Conservation (phyloP, 345 rosid genomes). For the Salix arbutifolia region DNA sequence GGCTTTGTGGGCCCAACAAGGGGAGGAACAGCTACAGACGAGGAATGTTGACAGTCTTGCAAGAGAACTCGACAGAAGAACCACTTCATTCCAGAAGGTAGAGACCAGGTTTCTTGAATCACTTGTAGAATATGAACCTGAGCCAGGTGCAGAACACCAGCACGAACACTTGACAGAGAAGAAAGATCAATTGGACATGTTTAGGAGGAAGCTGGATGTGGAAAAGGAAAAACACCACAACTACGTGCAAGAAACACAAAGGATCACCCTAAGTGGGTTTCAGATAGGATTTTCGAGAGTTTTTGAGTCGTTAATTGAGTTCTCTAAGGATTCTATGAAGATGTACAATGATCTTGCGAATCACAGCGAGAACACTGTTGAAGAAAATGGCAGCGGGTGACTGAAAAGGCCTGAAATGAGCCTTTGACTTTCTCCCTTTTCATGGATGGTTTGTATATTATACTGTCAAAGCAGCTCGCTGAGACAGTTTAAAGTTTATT, state of each 20-base stretch:
- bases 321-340: constrained; percentile 47
- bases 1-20: constrained; percentile 60
- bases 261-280: constrained; percentile 51
- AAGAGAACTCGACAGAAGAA: constrained; percentile 55
- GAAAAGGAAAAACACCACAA: constrained; percentile 55
- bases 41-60: constrained; percentile 59
- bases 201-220: constrained; percentile 39
- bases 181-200: constrained; percentile 49
- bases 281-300: constrained; percentile 47
- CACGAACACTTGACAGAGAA: constrained; percentile 30
- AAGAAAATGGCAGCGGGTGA: constrained; percentile 38
- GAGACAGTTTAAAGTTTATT: constrained; percentile 31
- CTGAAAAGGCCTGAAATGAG: not conserved
- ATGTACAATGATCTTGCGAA: constrained; percentile 48
- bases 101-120: constrained; percentile 47
- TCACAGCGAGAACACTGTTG: constrained; percentile 26
- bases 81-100: constrained; percentile 35
- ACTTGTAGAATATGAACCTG: constrained; percentile 34
- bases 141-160: constrained; percentile 21
- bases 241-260: constrained; percentile 51
- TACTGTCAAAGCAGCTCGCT: constrained; percentile 55
- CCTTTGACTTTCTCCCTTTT: not conserved
- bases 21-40: constrained; percentile 59
- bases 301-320: constrained; percentile 46
- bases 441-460: constrained; percentile 28